A percentile compares a stretch with the other conserved stretches of the same genome.
Conservation (phyloP, 2,329 filamentous ascomycete species). For the Colletotrichum truncatum region DNA sequence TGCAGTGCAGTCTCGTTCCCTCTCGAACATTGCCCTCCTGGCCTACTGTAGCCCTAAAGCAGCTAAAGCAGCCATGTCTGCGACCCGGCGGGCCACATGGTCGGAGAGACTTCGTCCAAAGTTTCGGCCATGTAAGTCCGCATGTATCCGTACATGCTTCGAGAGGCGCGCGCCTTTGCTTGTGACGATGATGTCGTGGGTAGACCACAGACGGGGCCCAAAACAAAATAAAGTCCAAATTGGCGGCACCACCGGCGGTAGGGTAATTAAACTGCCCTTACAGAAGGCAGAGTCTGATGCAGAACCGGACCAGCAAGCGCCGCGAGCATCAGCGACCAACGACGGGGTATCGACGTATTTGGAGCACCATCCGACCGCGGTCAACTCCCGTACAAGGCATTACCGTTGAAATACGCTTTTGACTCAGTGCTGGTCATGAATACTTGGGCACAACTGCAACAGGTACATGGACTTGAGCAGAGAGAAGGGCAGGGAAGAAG, state of each 20-base stretch:
- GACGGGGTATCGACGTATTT: neutral
- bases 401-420: neutral
- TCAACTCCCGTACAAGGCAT: neutral
- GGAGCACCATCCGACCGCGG: neutral
- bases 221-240: slow-evolving; percentile 19
- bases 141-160: slow-evolving; percentile 12
- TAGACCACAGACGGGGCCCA: neutral
- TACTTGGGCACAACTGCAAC: neutral
- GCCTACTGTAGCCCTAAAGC: slow-evolving; percentile 18
- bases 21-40: slow-evolving; percentile 31
- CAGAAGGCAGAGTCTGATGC: too few species aligned
- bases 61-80: slow-evolving; percentile 27
- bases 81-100: slow-evolving; percentile 28
- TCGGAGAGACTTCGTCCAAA: slow-evolving; percentile 23
- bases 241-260: slow-evolving; percentile 19
- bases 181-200: slow-evolving; percentile 28
- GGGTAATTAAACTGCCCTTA: neutral
- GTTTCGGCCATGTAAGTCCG: slow-evolving; percentile 23
- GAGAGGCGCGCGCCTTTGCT: slow-evolving; percentile 30
- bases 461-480: slow-evolving; percentile 33
- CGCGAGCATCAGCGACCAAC: neutral
- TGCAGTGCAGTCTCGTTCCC: neutral
- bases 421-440: neutral
- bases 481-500: slow-evolving; percentile 33
- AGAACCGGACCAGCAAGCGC: neutral